These are phyloP conservation scores for Cicer chorassanicum DNA, from an alignment of 306 rosid species.

Conservation along the genomic window DNA sequence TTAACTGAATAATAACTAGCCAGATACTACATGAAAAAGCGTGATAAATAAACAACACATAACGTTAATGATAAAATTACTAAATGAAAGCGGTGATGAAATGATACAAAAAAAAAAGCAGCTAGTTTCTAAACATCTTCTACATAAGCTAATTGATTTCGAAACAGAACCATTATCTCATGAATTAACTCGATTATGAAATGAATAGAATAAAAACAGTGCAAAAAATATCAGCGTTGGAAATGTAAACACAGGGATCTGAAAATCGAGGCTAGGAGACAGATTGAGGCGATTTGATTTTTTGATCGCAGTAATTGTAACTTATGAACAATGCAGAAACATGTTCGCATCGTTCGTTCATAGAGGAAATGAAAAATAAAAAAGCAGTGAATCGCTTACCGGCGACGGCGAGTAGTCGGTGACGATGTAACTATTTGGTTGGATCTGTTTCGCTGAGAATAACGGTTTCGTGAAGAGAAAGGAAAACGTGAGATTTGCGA, in stretches of 20 bases:
- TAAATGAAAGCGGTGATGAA: background rate
- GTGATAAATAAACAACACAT: background rate
- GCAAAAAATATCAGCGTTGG: background rate
- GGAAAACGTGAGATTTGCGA: conserved; percentile 16
- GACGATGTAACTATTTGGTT: background rate
- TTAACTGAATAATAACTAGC: background rate
- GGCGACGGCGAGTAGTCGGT: conserved; percentile 21
- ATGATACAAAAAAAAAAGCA: background rate
- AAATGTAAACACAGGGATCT: conserved; percentile 44
- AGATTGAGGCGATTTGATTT: conserved; percentile 22
- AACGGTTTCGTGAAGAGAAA: conserved; percentile 6
- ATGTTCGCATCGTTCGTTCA: background rate
- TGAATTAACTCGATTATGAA: conserved; percentile 18
- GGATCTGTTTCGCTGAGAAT: conserved; percentile 43
- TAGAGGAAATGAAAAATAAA: conserved; percentile 2
- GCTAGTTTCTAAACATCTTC: background rate
- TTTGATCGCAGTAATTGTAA: background rate
- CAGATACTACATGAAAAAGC: background rate
- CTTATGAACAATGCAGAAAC: background rate
- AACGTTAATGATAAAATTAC: conserved; percentile 12
- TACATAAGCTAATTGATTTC: conserved; percentile 11
- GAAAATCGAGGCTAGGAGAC: conserved; percentile 28
- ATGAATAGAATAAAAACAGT: conserved; percentile 19
- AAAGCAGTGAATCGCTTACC: conserved; percentile 44
- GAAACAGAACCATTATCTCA: background rate